phyloP scores from a whole-genome alignment of 2,329 filamentous ascomycete species.

The Claviceps arundinis region DNA sequence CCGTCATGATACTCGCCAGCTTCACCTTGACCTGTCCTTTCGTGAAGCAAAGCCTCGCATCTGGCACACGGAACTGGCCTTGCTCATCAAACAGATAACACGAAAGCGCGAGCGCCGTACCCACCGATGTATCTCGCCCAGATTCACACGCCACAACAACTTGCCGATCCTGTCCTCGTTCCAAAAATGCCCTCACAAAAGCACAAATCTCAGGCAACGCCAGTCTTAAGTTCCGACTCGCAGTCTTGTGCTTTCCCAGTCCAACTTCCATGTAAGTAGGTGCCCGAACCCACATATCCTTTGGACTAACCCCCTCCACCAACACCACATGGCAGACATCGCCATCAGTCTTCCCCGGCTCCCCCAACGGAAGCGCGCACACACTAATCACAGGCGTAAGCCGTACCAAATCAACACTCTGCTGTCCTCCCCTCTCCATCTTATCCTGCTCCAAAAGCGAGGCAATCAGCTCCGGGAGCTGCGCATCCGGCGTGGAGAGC shows the following conservation, averaged over 20 bases:
- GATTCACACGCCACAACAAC: conserved; percentile 58
- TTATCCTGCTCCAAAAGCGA: conserved; percentile 15
- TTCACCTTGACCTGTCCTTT: conserved; percentile 67
- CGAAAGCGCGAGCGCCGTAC: conserved; percentile 59
- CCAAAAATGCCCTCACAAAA: conserved; percentile 35
- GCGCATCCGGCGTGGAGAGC: conserved; percentile 50
- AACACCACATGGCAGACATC: conserved; percentile 29
- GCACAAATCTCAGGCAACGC: conserved; percentile 50
- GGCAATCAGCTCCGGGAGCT: conserved; percentile 39
- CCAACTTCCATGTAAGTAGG: conserved; percentile 40
- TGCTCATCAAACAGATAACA: conserved; percentile 59
- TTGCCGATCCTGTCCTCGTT: conserved; percentile 2
- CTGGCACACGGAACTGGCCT: conserved; percentile 29
- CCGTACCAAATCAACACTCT: not conserved
- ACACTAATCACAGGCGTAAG: conserved; percentile 26
- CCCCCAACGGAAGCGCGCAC: conserved; percentile 17
- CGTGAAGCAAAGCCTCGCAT: conserved; percentile 32
- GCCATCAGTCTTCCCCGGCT: not conserved
- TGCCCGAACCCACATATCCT: conserved; percentile 26
- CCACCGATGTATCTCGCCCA: conserved; percentile 70
- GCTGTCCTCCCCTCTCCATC: not conserved
- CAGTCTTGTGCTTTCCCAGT: conserved; percentile 60
- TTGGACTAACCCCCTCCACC: conserved; percentile 27
- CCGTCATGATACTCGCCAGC: conserved; percentile 70
- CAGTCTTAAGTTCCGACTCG: conserved; percentile 67